Percentiles rank a stretch among this genome's conserved stretches.
These are phyloP conservation scores for Cystobasidium slooffiae DNA, from an alignment of 1,284 basidiomycete species.

Conservation along the genomic window DNA sequence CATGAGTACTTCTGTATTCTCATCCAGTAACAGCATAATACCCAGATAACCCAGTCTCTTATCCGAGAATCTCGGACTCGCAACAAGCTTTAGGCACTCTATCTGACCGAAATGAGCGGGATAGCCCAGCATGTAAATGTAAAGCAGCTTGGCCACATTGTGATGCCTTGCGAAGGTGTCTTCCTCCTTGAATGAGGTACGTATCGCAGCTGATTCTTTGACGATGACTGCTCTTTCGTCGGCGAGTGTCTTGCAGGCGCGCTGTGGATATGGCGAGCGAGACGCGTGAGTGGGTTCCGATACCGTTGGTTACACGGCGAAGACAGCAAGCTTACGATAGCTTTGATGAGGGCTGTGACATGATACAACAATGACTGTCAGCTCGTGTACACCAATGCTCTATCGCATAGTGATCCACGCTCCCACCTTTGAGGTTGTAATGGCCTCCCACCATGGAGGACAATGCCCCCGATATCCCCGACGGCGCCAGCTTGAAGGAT, in stretches of 20 bases:
- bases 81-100: constrained; percentile 98
- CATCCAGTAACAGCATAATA: constrained; percentile 96
- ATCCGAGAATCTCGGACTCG: constrained; percentile 83
- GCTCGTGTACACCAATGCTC: neutral
- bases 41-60: constrained; percentile 96
- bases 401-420: neutral
- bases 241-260: constrained; percentile 80
- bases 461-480: constrained; percentile 18
- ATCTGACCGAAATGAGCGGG: constrained; percentile 99
- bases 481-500: constrained; percentile 6
- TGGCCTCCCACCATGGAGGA: constrained; percentile 59
- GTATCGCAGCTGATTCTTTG: constrained; percentile 96
- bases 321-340: constrained; percentile 62
- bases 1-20: constrained; percentile 97
- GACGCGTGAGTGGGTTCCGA: constrained; percentile 16
- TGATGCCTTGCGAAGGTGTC: constrained; percentile 51
- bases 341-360: constrained; percentile 83
- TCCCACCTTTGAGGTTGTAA: constrained; percentile 85
- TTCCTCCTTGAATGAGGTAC: constrained; percentile 97
- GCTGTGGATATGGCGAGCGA: constrained; percentile 40
- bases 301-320: neutral
- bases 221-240: constrained; percentile 97
- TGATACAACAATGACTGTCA: neutral
- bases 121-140: constrained; percentile 99
- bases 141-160: constrained; percentile 67